A percentile compares a stretch with the other conserved stretches of the same genome.
These are phyloP conservation scores for Begonia loranthoides DNA, from an alignment of 306 rosid genomes.

Conservation along the genomic window DNA sequence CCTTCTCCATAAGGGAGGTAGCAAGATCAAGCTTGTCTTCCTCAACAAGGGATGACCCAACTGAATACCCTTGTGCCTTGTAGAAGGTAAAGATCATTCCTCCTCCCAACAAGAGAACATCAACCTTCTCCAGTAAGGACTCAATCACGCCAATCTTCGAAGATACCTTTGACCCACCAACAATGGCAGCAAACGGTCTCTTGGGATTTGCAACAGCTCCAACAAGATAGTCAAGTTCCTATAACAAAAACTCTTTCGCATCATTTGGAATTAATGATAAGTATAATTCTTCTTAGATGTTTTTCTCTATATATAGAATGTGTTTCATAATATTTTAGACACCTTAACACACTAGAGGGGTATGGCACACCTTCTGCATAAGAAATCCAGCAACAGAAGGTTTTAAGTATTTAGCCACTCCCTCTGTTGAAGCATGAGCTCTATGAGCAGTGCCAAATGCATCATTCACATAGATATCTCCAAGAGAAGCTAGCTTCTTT, in stretches of 20 bases:
- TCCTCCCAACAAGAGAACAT: slow-evolving; percentile 77
- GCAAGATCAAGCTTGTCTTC: slow-evolving; percentile 79
- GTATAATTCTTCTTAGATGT: too few species aligned
- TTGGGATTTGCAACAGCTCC: slow-evolving; percentile 85
- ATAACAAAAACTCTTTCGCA: slow-evolving; percentile 8
- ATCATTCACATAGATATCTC: slow-evolving; percentile 85
- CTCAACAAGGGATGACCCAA: slow-evolving; percentile 90
- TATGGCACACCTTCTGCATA: slow-evolving; percentile 67
- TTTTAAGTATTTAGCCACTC: slow-evolving; percentile 73
- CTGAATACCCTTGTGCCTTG: slow-evolving; percentile 82
- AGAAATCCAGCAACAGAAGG: slow-evolving; percentile 93
- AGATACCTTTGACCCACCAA: slow-evolving; percentile 94
- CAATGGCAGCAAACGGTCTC: slow-evolving; percentile 91
- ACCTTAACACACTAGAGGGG: neutral
- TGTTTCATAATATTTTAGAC: too few species aligned
- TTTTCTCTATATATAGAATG: too few species aligned
- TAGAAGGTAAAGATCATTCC: slow-evolving; percentile 90
- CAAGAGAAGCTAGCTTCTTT: slow-evolving; percentile 86
- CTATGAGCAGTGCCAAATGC: slow-evolving; percentile 96
- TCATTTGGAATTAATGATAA: neutral
- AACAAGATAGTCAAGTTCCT: slow-evolving; percentile 93
- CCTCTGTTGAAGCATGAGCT: slow-evolving; percentile 96
- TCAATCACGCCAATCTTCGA: slow-evolving; percentile 88
- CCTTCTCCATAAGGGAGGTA: slow-evolving; percentile 57
- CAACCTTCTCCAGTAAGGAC: slow-evolving; percentile 70